Evolutionary conservation across 495 filamentous ascomycete species (phyloP), one percentile per base, ranked within the genome.

Genomic region (Elaphomyces granulatus): DNA sequence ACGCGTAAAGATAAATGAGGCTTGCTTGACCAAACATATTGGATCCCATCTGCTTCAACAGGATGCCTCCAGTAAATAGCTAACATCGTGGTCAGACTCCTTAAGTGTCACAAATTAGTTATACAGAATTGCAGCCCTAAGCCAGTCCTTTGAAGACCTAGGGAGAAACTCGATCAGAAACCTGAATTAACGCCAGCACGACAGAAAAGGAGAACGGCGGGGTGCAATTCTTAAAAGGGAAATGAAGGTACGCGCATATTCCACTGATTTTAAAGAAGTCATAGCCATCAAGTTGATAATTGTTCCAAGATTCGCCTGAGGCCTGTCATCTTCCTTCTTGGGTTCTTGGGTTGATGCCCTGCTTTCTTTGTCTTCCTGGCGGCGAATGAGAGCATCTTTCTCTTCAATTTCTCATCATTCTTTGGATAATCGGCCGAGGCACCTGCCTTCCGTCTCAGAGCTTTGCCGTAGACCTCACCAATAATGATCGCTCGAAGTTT

Each of bases 201-300:
- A n/a, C n/a, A n/a, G n/a, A n/a, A n/a, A n/a, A n/a, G n/a, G n/a
- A n/a, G n/a, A n/a, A n/a, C n/a, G n/a, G n/a, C n/a, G n/a, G n/a
- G n/a, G n/a, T n/a, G n/a, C n/a, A n/a, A n/a, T n/a, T n/a, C n/a
- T n/a, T n/a, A n/a, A n/a, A n/a, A n/a, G n/a, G 61, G 56, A 87
- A 94, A 54, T 95, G 87, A 34, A 94, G 59, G 52, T 95, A 99
- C 0, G 87, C 81, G 36, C 83, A 83, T 37, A 90, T 78, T 56
- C 94, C 87, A 39, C 83, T 83, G 37, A 96, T 82, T 61, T 99
- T 99, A 73, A 95, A 95, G 21, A 88, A 94, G 67, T 99, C 92
- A 99, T 92, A 8, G 92, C 78, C 92, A 99, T 99, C 46, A 99
- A 60, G 54, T 96, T 99, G 62, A 96, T 96, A 54, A 99, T 94